Conservation (phyloP, 176 grass and related monocot species). For the Ananas comosus region DNA sequence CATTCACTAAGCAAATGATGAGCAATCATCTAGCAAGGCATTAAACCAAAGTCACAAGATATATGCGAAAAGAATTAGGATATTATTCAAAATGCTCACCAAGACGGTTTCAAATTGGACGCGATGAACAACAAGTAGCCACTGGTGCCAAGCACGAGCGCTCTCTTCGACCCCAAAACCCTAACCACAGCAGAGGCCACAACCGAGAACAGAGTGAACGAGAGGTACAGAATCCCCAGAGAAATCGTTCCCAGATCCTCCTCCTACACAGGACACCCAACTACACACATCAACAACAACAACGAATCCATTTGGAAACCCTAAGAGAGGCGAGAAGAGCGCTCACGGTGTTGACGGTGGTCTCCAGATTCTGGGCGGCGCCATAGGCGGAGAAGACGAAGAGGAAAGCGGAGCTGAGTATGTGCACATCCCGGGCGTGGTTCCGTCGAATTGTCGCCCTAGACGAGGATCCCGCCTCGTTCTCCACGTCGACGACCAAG, state of each 20-base stretch:
- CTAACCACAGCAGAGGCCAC: constrained; percentile 45
- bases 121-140: constrained; percentile 80
- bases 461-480: constrained; percentile 19
- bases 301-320: not conserved
- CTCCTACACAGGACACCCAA: constrained; percentile 30
- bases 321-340: not conserved
- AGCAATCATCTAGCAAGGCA: not conserved
- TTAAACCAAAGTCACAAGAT: not conserved
- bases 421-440: constrained; percentile 48
- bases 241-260: constrained; percentile 61
- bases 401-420: constrained; percentile 76
- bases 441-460: constrained; percentile 10
- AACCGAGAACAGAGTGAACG: constrained; percentile 71
- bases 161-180: constrained; percentile 43
- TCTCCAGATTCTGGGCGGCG: constrained; percentile 81
- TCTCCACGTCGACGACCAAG: constrained; percentile 19
- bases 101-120: constrained; percentile 69
- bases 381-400: constrained; percentile 80
- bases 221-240: constrained; percentile 64
- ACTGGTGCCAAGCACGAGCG: constrained; percentile 67
- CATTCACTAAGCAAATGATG: too few relatives aligned
- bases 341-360: constrained; percentile 60
- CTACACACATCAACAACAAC: not conserved
- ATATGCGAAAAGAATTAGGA: not conserved
- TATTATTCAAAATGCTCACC: constrained; percentile 26